These are phyloP conservation scores for Clavispora asparagi DNA, from an alignment of 805 yeast species.

Conservation along the genomic window DNA sequence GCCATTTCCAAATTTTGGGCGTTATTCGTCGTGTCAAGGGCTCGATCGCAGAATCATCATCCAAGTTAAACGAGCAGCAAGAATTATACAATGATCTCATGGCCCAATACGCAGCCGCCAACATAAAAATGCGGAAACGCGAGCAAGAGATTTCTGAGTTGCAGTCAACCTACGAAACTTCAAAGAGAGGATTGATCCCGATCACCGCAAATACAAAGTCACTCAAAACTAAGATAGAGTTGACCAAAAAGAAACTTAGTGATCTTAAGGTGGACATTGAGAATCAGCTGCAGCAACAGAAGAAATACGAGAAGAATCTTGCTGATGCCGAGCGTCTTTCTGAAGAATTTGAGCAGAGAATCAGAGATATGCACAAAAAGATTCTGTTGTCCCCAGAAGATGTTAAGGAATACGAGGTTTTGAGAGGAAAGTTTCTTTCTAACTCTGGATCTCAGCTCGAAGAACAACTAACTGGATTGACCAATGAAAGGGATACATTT, in stretches of 20 bases:
- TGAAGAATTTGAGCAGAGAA: slow-evolving; percentile 25
- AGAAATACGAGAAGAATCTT: slow-evolving; percentile 43
- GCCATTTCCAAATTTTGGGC: slow-evolving; percentile 33
- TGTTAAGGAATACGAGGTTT: slow-evolving; percentile 49
- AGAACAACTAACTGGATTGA: slow-evolving; percentile 39
- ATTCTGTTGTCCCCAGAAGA: slow-evolving; percentile 44
- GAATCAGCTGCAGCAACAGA: slow-evolving; percentile 43
- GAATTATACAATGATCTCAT: slow-evolving; percentile 20
- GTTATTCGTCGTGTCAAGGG: slow-evolving; percentile 13
- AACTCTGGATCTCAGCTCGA: slow-evolving; percentile 55
- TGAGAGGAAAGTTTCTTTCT: slow-evolving; percentile 54
- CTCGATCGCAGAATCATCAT: slow-evolving; percentile 16
- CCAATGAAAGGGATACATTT: slow-evolving; percentile 42
- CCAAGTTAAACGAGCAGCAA: slow-evolving; percentile 22
- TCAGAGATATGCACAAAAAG: slow-evolving; percentile 13
- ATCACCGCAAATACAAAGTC: slow-evolving; percentile 52
- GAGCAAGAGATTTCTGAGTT: slow-evolving; percentile 33
- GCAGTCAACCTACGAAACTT: slow-evolving; percentile 37
- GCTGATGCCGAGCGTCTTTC: slow-evolving; percentile 32
- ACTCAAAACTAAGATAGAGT: slow-evolving; percentile 40
- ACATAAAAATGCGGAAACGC: slow-evolving; percentile 37
- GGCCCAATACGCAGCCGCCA: slow-evolving; percentile 43
- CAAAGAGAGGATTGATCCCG: slow-evolving; percentile 53
- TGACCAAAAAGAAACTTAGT: slow-evolving; percentile 42
- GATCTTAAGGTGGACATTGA: slow-evolving; percentile 49